phyloP scores from a whole-genome alignment of 2,329 filamentous ascomycete genomes.

The Aspergillus ibericus region DNA sequence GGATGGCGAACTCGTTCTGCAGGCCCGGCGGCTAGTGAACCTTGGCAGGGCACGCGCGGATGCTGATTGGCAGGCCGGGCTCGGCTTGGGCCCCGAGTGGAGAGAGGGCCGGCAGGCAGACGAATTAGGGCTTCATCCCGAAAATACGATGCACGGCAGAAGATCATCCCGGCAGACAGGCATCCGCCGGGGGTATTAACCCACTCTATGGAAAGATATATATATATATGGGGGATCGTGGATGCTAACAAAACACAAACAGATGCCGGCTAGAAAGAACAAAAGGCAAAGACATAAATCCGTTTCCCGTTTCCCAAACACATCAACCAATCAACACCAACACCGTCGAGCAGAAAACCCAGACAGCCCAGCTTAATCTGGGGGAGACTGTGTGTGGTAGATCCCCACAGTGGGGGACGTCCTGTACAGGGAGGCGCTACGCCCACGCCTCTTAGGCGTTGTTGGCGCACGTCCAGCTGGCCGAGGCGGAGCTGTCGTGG shows the following conservation, averaged over 20 bases:
- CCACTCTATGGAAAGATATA: no score
- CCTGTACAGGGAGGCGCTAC: background rate
- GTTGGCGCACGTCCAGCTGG: slow-evolving; percentile 42
- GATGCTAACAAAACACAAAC: no score
- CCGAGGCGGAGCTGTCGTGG: slow-evolving; percentile 31
- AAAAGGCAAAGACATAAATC: background rate
- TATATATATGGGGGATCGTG: no score
- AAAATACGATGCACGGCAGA: no score
- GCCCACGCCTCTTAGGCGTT: slow-evolving; percentile 24
- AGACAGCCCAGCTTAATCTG: slow-evolving; percentile 6
- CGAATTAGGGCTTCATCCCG: background rate
- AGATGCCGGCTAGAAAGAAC: slow-evolving; percentile 1
- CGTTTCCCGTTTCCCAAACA: background rate
- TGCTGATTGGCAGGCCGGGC: no score
- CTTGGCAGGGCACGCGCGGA: no score
- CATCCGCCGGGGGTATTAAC: no score
- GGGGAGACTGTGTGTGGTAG: background rate
- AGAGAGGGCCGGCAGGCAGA: background rate
- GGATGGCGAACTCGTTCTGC: no score
- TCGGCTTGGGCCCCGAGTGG: no score
- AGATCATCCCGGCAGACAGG: no score
- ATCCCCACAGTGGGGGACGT: background rate
- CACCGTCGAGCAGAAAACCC: background rate
- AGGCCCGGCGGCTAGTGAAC: no score
- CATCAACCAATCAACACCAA: background rate